A percentile compares a stretch with the other conserved stretches of the same genome.
Evolutionary conservation across 106 monocot species (phyloP).

Genomic region (Xerophyta viscosa): DNA sequence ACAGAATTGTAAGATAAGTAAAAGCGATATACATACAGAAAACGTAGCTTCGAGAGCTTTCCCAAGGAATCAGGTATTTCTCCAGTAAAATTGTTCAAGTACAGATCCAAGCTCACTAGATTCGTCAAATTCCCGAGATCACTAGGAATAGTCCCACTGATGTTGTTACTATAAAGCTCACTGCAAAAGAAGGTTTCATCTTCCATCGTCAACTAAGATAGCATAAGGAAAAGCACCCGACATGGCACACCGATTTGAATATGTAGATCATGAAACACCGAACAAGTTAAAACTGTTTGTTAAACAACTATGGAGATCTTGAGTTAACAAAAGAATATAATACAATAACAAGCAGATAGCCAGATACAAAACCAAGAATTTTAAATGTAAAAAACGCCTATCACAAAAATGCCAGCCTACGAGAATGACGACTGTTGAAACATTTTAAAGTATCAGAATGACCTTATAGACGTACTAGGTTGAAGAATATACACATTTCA

Average conservation of each 20-base stretch:
- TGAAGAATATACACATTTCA: too few species aligned
- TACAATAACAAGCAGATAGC: too few species aligned
- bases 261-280: neutral
- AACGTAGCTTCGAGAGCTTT: conserved; percentile 39
- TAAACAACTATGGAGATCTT: neutral
- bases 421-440: too few species aligned
- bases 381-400: too few species aligned
- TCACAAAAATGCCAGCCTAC: too few species aligned
- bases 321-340: neutral
- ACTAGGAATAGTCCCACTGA: conserved; percentile 42
- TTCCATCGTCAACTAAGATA: neutral
- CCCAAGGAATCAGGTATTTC: conserved; percentile 49
- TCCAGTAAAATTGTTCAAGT: conserved; percentile 48
- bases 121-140: conserved; percentile 52
- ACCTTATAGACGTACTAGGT: too few species aligned
- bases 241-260: neutral
- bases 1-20: neutral
- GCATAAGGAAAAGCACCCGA: neutral
- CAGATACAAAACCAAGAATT: too few species aligned
- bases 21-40: conserved; percentile 29
- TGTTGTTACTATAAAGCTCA: conserved; percentile 62
- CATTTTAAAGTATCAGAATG: too few species aligned
- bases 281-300: neutral
- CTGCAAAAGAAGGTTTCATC: conserved; percentile 9
- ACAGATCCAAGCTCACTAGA: conserved; percentile 58